Conservation (phyloP, 371 early-diverging fungal genomes). For the Mortierella sp. region DNA sequence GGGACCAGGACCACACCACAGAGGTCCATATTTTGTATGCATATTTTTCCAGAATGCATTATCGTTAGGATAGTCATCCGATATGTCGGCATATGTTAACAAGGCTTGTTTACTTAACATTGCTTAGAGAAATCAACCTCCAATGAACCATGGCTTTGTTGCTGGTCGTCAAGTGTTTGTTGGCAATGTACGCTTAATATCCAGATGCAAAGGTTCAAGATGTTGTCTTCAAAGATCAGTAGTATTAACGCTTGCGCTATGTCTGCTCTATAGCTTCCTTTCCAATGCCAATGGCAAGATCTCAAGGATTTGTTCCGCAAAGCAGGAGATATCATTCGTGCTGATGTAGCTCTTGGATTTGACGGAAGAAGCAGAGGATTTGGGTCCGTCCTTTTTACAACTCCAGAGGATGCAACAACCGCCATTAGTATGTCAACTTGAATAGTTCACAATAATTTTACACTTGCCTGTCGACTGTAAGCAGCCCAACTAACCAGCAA, state of each 20-base stretch:
- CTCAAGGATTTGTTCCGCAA: conserved; percentile 82
- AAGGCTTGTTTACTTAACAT: not conserved
- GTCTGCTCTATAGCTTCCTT: conserved; percentile 62
- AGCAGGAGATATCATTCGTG: conserved; percentile 74
- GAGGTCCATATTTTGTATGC: conserved; percentile 35
- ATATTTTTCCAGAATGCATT: no score
- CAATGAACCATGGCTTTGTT: conserved; percentile 36
- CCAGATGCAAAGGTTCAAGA: no score
- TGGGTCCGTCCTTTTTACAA: conserved; percentile 78
- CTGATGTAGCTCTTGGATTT: conserved; percentile 72
- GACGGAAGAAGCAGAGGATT: conserved; percentile 78
- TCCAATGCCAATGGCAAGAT: conserved; percentile 81
- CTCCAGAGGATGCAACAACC: conserved; percentile 71
- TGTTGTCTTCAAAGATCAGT: no score
- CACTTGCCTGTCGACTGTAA: no score
- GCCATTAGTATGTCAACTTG: conserved; percentile 59
- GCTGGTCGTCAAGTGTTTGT: conserved; percentile 73
- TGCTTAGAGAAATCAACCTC: conserved; percentile 24
- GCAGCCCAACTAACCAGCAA: no score
- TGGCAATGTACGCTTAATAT: conserved; percentile 65
- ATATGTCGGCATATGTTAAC: no score
- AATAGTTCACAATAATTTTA: not conserved
- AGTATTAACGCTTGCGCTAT: no score
- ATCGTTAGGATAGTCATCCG: no score
- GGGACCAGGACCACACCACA: conserved; percentile 17